Evolutionary conservation across 139 green algal genomes (phyloP), one percentile per base, ranked within the genome.

Genomic region (Chlamydomonas incerta): DNA sequence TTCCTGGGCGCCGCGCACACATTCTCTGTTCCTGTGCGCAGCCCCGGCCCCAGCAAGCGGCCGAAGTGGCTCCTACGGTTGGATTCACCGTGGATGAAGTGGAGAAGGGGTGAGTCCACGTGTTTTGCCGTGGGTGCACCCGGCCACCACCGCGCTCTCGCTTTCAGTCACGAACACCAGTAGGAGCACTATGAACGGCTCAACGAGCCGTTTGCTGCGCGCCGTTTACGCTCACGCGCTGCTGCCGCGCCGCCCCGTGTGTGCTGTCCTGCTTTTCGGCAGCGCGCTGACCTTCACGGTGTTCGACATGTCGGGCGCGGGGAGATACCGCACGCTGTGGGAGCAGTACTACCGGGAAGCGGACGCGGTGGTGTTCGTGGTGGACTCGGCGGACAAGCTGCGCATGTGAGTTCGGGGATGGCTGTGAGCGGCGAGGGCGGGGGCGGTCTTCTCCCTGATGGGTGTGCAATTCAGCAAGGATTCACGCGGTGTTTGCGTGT

Each of bases 291-390:
- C 86, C 2, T 95, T 98, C 82, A 97, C 90, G 37, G 93, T 94
- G n/a, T 96, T 98, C 87, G 95, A 98, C 87, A 98, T 98, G 95
- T 94, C 92, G 41, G 95, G 95, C 20, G 95, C 95, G 23, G 91
- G 94, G 18, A 83, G 92, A 17, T 98, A 98, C 73, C 91, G 95
- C 47, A 92, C 79, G 41, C 85, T 98, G 29, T 98, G 95, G 95
- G 94, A 96, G 87, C 87, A 95, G 83, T 96, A 98, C 84, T 98
- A 95, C 89, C 68, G 82, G 55, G 93, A 97, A 29, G 90, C 93
- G 11, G 86, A 96, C 72, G 92, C 90, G 0, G 82, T 97, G 57
- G 91, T 98, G 8, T 98, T 96, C 83, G 95, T 98, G 26, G 75
- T 98, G 6, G 95, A 98, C 88, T 94, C 90, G 31, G 84, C 92